phyloP scores from a whole-genome alignment of 2,329 filamentous ascomycete genomes.

The Monosporascus ibericus region DNA sequence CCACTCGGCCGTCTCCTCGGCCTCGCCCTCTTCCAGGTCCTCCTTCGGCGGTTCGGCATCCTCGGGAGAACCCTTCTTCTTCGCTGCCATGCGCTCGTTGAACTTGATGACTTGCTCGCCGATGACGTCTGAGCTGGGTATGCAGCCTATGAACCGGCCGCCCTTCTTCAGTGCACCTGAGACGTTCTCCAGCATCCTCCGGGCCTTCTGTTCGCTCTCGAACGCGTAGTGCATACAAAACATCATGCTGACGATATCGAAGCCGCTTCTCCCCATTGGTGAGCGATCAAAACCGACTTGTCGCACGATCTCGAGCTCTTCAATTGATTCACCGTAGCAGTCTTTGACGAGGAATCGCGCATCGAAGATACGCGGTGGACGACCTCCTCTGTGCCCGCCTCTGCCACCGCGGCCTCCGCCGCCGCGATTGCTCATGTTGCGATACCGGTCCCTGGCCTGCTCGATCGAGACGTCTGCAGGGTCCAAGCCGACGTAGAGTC shows the following conservation, averaged over 20 bases:
- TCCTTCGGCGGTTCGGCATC: slow-evolving; percentile 23
- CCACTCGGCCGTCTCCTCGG: slow-evolving; percentile 68
- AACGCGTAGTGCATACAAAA: slow-evolving; percentile 99
- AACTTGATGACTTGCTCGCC: slow-evolving; percentile 70
- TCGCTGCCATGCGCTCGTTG: slow-evolving; percentile 51
- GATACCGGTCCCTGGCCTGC: slow-evolving; percentile 81
- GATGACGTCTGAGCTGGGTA: slow-evolving; percentile 94
- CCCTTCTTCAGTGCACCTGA: slow-evolving; percentile 87
- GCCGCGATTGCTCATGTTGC: slow-evolving; percentile 59
- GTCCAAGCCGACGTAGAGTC: slow-evolving; percentile 89
- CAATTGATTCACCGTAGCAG: slow-evolving; percentile 81
- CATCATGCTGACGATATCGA: slow-evolving; percentile 98
- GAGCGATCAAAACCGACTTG: slow-evolving; percentile 83
- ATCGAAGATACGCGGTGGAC: slow-evolving; percentile 62
- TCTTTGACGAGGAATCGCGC: slow-evolving; percentile 87
- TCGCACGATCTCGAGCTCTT: slow-evolving; percentile 71
- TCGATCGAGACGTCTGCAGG: slow-evolving; percentile 88
- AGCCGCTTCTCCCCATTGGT: slow-evolving; percentile 70
- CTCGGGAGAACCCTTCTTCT: slow-evolving; percentile 26
- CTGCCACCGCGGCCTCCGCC: slow-evolving; percentile 43
- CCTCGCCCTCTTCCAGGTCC: slow-evolving; percentile 51
- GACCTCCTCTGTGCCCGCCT: slow-evolving; percentile 40
- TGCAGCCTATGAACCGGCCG: slow-evolving; percentile 87
- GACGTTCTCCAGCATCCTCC: slow-evolving; percentile 90
- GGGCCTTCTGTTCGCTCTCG: slow-evolving; percentile 82